These are phyloP conservation scores for Hypoxylon rickii DNA, from an alignment of 495 filamentous ascomycete species.

Conservation along the genomic window DNA sequence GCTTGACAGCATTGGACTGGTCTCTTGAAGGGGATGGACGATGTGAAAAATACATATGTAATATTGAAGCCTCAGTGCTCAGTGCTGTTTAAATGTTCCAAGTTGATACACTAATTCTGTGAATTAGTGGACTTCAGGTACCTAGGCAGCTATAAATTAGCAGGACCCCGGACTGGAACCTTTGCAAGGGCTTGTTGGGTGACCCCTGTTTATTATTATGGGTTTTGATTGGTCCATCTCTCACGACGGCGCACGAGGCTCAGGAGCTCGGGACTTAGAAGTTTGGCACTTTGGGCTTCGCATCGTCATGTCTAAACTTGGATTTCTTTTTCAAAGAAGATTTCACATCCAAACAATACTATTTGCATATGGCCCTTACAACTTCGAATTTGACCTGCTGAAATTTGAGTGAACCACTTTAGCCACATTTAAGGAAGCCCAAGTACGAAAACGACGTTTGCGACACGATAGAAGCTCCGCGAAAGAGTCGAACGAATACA, in stretches of 20 bases:
- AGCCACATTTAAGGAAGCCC: no score
- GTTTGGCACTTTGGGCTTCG: constrained; percentile 24
- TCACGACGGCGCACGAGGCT: constrained; percentile 30
- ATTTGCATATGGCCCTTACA: not conserved
- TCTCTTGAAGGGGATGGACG: no score
- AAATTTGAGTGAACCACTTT: no score
- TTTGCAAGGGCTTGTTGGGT: constrained; percentile 23
- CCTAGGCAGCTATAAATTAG: no score
- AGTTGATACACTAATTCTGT: no score
- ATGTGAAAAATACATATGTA: no score
- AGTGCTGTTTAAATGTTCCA: no score
- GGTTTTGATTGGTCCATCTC: constrained; percentile 13
- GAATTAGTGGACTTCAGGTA: no score
- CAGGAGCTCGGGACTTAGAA: constrained; percentile 31
- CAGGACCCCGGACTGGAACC: constrained; percentile 16
- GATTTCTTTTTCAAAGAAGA: not conserved
- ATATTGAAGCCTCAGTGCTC: no score
- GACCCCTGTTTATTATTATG: constrained; percentile 8
- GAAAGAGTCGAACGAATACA: not conserved
- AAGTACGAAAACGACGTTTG: constrained; percentile 25
- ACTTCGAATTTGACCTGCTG: not conserved
- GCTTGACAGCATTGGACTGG: no score
- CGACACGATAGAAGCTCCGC: constrained; percentile 1
- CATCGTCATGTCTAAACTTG: constrained; percentile 22
- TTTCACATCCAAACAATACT: constrained; percentile 11